phyloP scores from a whole-genome alignment of 805 yeast species.

The Nakazawaea sp. region DNA sequence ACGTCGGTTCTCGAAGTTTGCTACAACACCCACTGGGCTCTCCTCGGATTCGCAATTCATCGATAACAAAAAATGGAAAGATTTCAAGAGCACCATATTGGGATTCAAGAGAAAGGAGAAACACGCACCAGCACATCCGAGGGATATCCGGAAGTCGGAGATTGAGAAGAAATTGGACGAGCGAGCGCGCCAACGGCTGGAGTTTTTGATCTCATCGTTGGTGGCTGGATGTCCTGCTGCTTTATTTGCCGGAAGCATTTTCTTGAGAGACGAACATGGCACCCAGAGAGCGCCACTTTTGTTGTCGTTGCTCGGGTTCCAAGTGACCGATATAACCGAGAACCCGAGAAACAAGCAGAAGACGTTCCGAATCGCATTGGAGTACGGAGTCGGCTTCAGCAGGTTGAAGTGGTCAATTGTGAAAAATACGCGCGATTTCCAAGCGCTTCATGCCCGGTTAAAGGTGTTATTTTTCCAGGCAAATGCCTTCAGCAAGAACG shows the following conservation, averaged over 20 bases:
- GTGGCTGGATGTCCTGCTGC: slow-evolving; percentile 69
- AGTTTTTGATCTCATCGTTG: slow-evolving; percentile 40
- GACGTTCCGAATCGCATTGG: slow-evolving; percentile 64
- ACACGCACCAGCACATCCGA: not conserved
- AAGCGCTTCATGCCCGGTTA: slow-evolving; percentile 63
- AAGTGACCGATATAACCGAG: slow-evolving; percentile 40
- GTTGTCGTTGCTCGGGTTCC: slow-evolving; percentile 63
- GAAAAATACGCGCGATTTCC: slow-evolving; percentile 65
- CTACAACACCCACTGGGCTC: slow-evolving; percentile 1
- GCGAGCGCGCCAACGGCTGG: slow-evolving; percentile 20
- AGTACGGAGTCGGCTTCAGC: slow-evolving; percentile 83
- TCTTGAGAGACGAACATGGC: slow-evolving; percentile 71
- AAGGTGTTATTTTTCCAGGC: slow-evolving; percentile 45
- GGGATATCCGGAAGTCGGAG: not conserved
- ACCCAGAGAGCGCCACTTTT: slow-evolving; percentile 77
- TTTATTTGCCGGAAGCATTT: slow-evolving; percentile 64
- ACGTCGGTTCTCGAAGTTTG: slow-evolving; percentile 7
- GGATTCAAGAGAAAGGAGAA: slow-evolving; percentile 8
- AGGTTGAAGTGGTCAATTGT: slow-evolving; percentile 75
- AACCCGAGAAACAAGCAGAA: slow-evolving; percentile 30
- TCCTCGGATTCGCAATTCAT: not conserved
- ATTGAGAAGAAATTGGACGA: slow-evolving; percentile 11
- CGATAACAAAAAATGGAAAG: slow-evolving; percentile 5
- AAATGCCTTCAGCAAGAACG: slow-evolving; percentile 20
- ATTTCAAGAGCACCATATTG: slow-evolving; percentile 6